Base-by-base conservation (phyloP, 495 filamentous ascomycete species). In the Aspergillus campestris region DNA sequence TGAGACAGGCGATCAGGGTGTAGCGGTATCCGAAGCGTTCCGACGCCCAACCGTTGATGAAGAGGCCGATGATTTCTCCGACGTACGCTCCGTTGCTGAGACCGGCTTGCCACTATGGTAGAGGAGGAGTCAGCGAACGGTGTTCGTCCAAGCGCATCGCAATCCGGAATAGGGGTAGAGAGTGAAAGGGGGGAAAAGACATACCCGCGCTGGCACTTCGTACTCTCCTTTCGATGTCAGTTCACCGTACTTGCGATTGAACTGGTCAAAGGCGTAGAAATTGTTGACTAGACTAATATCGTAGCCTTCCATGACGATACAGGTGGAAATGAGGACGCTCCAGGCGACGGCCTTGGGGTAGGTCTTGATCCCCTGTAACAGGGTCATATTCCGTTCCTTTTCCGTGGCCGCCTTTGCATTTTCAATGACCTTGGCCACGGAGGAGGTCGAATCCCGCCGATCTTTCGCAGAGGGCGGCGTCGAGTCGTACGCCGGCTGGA, bases 21-120 rank as follows among this genome's bases (percentile, higher is more conserved):
- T 81, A 82, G 7, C 75, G 68, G 53, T 88, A 89, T 29, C 86
- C 86, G 50, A 86, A 85, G 1, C 75, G 71, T 51, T 90, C 86
- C 14, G 83, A 86, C 14, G 84, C 77, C 65, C 68, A 84, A 42
- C 86, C 86, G 56, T 88, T 89, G 61, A 88, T 77, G 43, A 86
- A 64, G 5, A 90, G 69, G 46, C 86, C 86, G 50, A 90, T 80
- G 34, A 89, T 80, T 63, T 88, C 84, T 14, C 86, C 85, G 47
- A 73, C 69, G 31, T 67, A 65, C 7, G 70, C 74, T 44, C 73
- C 85, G 56, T 89, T 89, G 48, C 80, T 84, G 32, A 91, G 66
- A 45, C 83, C 85, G 7, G 85, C 67, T 66, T 89, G 84, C 86
- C 86, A 91, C 47, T 79, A 58, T 9, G 29, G 38, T 15, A n/a